Conservation (phyloP, 129 eudicot species). For the Rutidosis leptorrhynchoides region DNA sequence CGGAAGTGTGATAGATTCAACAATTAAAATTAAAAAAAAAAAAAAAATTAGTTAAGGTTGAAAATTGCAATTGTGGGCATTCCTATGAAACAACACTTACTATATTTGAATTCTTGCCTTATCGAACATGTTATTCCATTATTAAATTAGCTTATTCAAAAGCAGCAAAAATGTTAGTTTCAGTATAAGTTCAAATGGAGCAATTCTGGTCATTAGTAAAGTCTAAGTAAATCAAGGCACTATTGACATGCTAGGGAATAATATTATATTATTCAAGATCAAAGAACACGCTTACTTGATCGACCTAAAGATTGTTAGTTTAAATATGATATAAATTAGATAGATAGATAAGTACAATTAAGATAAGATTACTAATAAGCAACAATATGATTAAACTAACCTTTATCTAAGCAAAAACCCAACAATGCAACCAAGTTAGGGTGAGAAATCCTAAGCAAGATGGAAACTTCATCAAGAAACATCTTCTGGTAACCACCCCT, state of each 20-base stretch:
- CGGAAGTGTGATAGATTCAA: not conserved
- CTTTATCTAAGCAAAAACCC: slow-evolving; percentile 86
- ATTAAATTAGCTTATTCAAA: too few relatives aligned
- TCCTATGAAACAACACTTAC: too few relatives aligned
- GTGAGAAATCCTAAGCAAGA: slow-evolving; percentile 80
- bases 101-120: too few relatives aligned
- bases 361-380: not conserved
- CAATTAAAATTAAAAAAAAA: not conserved
- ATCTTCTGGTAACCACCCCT: slow-evolving; percentile 76
- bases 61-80: too few relatives aligned
- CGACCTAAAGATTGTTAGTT: not conserved
- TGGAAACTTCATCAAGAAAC: slow-evolving; percentile 81
- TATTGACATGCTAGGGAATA: not conserved
- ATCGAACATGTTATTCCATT: too few relatives aligned
- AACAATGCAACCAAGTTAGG: slow-evolving; percentile 73
- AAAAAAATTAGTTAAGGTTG: not conserved
- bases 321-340: not conserved
- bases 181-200: too few relatives aligned
- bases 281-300: not conserved
- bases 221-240: too few relatives aligned
- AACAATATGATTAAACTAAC: slow-evolving; percentile 33
- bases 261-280: not conserved
- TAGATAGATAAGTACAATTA: not conserved
- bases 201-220: too few relatives aligned
- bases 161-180: too few relatives aligned